phyloP scores from a whole-genome alignment of 2,329 filamentous ascomycete genomes.

The Sporothrix pseudoabietina region DNA sequence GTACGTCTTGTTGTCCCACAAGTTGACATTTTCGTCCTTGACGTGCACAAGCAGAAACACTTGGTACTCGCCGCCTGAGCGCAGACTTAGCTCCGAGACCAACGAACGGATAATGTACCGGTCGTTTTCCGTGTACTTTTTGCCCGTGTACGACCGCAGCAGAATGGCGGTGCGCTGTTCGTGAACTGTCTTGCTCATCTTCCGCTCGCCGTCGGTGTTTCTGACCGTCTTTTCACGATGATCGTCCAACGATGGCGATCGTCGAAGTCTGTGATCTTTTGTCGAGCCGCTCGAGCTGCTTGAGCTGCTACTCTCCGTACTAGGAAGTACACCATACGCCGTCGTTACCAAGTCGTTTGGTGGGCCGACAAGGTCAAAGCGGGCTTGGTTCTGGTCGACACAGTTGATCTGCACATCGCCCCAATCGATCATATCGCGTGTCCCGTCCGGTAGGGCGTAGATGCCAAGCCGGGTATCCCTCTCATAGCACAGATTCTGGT shows the following conservation, averaged over 20 bases:
- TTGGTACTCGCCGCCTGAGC: conserved; percentile 78
- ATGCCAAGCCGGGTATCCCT: conserved; percentile 68
- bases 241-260: not conserved
- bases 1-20: conserved; percentile 63
- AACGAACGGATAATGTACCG: conserved; percentile 77
- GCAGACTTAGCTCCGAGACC: conserved; percentile 73
- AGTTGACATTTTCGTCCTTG: conserved; percentile 58
- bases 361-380: conserved; percentile 55
- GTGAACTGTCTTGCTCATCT: not conserved
- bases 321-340: conserved; percentile 20
- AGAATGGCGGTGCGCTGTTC: conserved; percentile 70
- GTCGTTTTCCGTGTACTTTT: conserved; percentile 76
- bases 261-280: not conserved
- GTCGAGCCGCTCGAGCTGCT: too few relatives aligned
- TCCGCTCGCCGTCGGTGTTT: not conserved
- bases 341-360: conserved; percentile 49
- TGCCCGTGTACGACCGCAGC: conserved; percentile 74
- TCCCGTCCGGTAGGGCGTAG: conserved; percentile 59
- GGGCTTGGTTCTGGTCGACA: conserved; percentile 63
- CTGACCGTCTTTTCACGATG: not conserved
- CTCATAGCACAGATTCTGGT: conserved; percentile 67
- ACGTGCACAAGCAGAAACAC: conserved; percentile 80
- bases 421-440: conserved; percentile 71
- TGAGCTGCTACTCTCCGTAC: not conserved
- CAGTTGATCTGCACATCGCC: conserved; percentile 69